Conservation (phyloP, 805 yeast genomes). For the Saturnispora gosingensis region DNA sequence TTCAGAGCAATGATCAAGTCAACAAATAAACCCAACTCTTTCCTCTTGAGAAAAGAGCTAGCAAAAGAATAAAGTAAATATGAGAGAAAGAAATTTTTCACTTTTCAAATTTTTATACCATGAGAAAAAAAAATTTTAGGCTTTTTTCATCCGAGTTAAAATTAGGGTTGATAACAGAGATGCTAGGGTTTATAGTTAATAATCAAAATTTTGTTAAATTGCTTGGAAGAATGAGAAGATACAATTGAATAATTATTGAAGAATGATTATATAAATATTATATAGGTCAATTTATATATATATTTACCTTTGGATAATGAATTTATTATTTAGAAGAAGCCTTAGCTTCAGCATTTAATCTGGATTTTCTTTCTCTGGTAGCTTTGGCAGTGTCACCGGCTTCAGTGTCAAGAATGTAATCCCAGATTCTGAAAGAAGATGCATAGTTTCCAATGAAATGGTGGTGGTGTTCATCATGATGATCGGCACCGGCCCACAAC, state of each 20-base stretch:
- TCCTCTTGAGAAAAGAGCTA: not conserved
- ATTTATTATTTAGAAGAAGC: slow-evolving; percentile 11
- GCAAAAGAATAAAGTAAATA: not conserved
- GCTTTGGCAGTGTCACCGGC: slow-evolving; percentile 76
- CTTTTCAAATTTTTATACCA: not conserved
- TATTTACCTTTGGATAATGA: not conserved
- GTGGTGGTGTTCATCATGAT: slow-evolving; percentile 95
- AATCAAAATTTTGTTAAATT: no score
- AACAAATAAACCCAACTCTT: not conserved
- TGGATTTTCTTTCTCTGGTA: slow-evolving; percentile 60
- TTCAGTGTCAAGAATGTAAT: slow-evolving; percentile 77
- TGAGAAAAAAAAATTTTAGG: not conserved
- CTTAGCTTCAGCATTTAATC: slow-evolving; percentile 41
- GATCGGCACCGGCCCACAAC: slow-evolving; percentile 98
- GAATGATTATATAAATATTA: not conserved
- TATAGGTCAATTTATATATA: not conserved
- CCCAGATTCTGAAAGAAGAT: slow-evolving; percentile 95
- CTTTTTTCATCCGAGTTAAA: not conserved
- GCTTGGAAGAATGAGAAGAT: not conserved
- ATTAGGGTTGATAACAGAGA: not conserved
- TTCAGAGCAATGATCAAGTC: not conserved
- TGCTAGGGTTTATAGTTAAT: not conserved
- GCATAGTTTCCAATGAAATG: slow-evolving; percentile 94
- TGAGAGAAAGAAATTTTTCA: not conserved
- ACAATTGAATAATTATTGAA: not conserved